Percentiles rank a stretch among this genome's conserved stretches.
Conservation (phyloP, 768 basidiomycete species). For the Russula emetica region DNA sequence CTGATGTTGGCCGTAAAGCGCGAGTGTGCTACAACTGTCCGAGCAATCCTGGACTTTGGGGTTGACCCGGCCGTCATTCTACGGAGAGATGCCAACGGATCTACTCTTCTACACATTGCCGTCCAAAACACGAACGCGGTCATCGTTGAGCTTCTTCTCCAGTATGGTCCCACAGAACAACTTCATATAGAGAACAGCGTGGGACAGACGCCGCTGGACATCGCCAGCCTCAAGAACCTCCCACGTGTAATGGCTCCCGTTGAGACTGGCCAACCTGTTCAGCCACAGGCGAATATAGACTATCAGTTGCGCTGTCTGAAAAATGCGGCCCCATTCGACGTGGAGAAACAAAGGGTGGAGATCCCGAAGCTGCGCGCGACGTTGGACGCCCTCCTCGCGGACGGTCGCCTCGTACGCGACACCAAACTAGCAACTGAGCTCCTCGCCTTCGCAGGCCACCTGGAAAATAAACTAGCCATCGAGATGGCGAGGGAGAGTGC, state of each 20-base stretch:
- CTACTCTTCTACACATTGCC: slow-evolving; percentile 51
- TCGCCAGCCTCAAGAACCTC: slow-evolving; percentile 27
- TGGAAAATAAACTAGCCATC: slow-evolving; percentile 14
- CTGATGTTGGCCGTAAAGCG: slow-evolving; percentile 49
- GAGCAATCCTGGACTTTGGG: slow-evolving; percentile 38
- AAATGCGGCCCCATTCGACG: slow-evolving; percentile 1
- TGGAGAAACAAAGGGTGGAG: slow-evolving; percentile 19
- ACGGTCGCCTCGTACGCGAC: slow-evolving; percentile 13
- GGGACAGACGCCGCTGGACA: slow-evolving; percentile 34
- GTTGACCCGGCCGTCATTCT: slow-evolving; percentile 36
- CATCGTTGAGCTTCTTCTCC: slow-evolving; percentile 41
- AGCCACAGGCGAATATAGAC: not conserved
- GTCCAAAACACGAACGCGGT: slow-evolving; percentile 35
- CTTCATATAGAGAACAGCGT: slow-evolving; percentile 47
- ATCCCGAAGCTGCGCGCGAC: slow-evolving; percentile 22
- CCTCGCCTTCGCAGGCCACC: slow-evolving; percentile 7
- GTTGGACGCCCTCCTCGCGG: slow-evolving; percentile 17
- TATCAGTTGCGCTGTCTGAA: not conserved
- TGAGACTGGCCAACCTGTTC: not conserved
- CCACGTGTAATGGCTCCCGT: not conserved
- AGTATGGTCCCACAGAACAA: slow-evolving; percentile 38
- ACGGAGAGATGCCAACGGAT: slow-evolving; percentile 45
- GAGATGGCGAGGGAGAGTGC: not conserved
- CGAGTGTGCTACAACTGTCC: slow-evolving; percentile 33
- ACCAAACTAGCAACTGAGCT: slow-evolving; percentile 19